Percentiles rank a stretch among this genome's conserved stretches.
Evolutionary conservation across 768 basidiomycete species (phyloP).

Genomic region (Suillus weaverae): DNA sequence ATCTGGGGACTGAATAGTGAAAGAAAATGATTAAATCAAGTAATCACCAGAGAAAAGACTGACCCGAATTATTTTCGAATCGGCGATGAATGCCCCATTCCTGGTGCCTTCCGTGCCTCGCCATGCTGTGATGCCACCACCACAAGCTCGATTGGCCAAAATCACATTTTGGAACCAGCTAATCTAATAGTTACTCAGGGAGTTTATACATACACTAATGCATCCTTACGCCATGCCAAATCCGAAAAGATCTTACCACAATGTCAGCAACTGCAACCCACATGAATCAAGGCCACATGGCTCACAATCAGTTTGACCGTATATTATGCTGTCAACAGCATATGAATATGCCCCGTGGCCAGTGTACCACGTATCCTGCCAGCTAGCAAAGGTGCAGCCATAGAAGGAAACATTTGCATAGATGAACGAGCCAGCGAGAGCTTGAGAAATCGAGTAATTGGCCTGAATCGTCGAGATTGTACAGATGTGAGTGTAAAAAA

Average conservation of each 20-base stretch:
- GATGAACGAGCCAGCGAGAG: constrained; percentile 61
- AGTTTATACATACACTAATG: not conserved
- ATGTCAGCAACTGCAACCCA: constrained; percentile 1
- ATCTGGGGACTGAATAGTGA: constrained; percentile 50
- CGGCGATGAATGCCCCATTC: constrained; percentile 54
- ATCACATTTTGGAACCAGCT: constrained; percentile 63
- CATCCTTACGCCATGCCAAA: constrained; percentile 56
- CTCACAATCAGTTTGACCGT: constrained; percentile 64
- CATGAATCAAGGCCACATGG: constrained; percentile 26
- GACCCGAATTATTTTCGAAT: constrained; percentile 58
- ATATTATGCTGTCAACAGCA: constrained; percentile 60
- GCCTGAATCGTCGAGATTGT: constrained; percentile 28
- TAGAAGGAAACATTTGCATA: constrained; percentile 69
- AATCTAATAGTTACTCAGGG: not conserved
- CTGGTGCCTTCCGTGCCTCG: constrained; percentile 47
- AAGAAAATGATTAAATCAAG: not conserved
- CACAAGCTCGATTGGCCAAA: constrained; percentile 64
- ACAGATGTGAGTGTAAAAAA: not conserved
- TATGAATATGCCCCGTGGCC: constrained; percentile 59
- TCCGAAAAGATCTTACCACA: constrained; percentile 50
- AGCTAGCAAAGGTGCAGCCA: constrained; percentile 59
- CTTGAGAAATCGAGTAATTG: constrained; percentile 60
- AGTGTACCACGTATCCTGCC: constrained; percentile 67
- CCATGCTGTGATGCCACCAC: constrained; percentile 68
- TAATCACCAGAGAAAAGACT: constrained; percentile 15